phyloP scores from a whole-genome alignment of 768 basidiomycete species.

The Termitomyces sp. region DNA sequence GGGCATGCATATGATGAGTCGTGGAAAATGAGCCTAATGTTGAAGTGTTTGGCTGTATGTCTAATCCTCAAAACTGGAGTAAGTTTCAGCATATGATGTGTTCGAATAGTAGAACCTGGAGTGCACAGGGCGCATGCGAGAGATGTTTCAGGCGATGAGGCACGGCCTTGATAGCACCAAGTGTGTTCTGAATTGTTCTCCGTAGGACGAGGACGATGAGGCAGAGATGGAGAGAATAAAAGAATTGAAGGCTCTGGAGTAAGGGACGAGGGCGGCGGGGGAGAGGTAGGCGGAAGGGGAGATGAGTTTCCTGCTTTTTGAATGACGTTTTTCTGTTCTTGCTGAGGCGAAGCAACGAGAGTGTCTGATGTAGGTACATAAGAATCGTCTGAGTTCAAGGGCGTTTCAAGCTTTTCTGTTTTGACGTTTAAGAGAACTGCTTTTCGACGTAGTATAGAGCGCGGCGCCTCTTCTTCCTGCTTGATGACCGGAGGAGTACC shows the following conservation, averaged over 20 bases:
- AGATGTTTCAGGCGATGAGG: neutral
- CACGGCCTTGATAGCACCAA: slow-evolving; percentile 2
- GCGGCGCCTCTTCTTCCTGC: neutral
- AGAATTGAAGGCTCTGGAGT: neutral
- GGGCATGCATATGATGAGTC: neutral
- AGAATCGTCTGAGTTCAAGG: neutral
- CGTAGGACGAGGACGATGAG: neutral
- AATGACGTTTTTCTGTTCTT: neutral
- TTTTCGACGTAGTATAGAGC: neutral
- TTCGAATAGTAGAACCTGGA: slow-evolving; percentile 3
- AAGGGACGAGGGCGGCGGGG: neutral
- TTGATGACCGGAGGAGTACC: slow-evolving; percentile 27
- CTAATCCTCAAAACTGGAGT: neutral
- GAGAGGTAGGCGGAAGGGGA: slow-evolving; percentile 12
- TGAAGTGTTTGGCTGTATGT: neutral
- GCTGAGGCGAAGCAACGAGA: slow-evolving; percentile 1
- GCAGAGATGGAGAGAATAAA: neutral
- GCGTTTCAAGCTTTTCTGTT: neutral
- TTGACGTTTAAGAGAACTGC: neutral
- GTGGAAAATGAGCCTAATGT: no score
- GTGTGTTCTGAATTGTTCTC: neutral
- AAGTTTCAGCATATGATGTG: neutral
- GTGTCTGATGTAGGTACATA: slow-evolving; percentile 9
- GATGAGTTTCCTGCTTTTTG: neutral
- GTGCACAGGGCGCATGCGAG: slow-evolving; percentile 9